Percentiles rank a stretch among this genome's conserved stretches.
Evolutionary conservation across 768 basidiomycete species (phyloP).

Genomic region (Tricholoma terreum): DNA sequence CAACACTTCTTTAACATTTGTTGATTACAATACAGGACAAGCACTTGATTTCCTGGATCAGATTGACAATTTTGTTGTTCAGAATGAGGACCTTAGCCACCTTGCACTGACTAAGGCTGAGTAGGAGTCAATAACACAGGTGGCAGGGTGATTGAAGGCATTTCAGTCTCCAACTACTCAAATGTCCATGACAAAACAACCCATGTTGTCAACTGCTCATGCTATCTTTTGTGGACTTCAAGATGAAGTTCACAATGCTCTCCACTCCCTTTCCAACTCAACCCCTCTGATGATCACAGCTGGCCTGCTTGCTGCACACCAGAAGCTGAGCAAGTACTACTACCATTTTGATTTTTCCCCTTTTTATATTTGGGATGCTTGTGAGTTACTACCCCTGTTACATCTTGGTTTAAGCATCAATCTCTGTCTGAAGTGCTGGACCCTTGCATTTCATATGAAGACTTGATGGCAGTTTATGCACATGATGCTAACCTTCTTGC

Average conservation of each 20-base stretch:
- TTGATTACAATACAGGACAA: background rate
- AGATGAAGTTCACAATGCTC: background rate
- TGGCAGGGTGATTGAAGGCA: background rate
- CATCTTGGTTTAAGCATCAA: too few relatives aligned
- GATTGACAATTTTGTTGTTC: background rate
- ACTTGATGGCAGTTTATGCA: conserved; percentile 16
- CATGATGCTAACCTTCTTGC: conserved; percentile 12
- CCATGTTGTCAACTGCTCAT: background rate
- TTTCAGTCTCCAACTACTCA: background rate
- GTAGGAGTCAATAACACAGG: background rate
- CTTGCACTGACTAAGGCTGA: background rate
- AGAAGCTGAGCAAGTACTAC: background rate
- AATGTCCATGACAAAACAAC: background rate
- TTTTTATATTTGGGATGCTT: background rate
- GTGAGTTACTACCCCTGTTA: background rate
- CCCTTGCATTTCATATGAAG: conserved; percentile 23
- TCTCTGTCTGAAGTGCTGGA: conserved; percentile 23
- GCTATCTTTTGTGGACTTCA: background rate
- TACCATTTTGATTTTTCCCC: background rate
- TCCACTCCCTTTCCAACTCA: background rate
- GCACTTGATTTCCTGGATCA: background rate
- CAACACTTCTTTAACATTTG: background rate
- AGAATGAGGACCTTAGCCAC: background rate
- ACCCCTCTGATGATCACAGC: background rate
- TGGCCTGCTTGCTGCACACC: background rate